Evolutionary conservation across 1,139 yeast species (phyloP), one percentile per base, ranked within the genome.

Genomic region (Taphrina confusa): DNA sequence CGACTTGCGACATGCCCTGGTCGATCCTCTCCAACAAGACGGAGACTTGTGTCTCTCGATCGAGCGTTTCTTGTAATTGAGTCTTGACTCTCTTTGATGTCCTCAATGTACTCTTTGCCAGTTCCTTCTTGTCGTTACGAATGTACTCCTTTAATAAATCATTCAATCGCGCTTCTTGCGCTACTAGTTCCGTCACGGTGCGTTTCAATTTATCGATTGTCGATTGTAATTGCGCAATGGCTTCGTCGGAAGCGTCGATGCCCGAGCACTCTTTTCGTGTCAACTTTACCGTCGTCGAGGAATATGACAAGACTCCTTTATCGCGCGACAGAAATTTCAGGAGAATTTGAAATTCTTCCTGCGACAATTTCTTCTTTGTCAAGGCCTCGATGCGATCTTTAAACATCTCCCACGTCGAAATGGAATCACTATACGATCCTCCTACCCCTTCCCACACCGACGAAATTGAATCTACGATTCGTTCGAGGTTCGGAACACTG

Each of bases 11-110:
- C 14, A 39, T 33, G 14, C 58, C 59, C 14, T 31, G 42, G 25
- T 59, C 62, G n/a, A 59, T 44, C 16, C 33, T 46, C 18, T 27
- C 28, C 30, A 59, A 20, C 9, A 59, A 8, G n/a, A 42, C 23
- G 9, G 39, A 33, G 6, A 45, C 18, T 31, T 52, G 56, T 2
- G 39, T 39, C 11, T 39, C 52, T 33, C 25, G 34, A 9, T 49
- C 55, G 16, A 30, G 42, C n/a, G 46, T 25, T 11, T 25, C 20
- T 18, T 36, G 44, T 20, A 46, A 11, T 16, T 44, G 27, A 2
- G 27, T 11, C 27, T 54, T 37, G n/a, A 54, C 20, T 45, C 23
- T 23, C 36, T 44, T 54, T 27, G 23, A 25, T 9, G 45, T 16
- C 9, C 45, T 14, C 22, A 54, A 14, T 9, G 36, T 18, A 22